Evolutionary conservation across 73 alveolate genomes (phyloP).

Genomic region (Symbiodinium pilosum): DNA sequence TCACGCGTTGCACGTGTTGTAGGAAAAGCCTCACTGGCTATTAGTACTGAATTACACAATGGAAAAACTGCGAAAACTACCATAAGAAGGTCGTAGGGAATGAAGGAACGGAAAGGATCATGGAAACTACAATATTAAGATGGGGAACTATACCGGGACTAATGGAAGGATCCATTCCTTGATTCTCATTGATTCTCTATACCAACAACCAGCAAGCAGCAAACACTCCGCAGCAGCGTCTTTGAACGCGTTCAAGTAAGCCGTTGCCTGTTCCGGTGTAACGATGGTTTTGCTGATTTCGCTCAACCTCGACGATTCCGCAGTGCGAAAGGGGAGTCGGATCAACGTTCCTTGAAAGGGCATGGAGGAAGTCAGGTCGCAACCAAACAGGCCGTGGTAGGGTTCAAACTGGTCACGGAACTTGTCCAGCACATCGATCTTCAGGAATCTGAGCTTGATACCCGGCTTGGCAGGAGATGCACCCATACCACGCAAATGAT

Average conservation of each 20-base stretch:
- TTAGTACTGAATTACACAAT: too few species aligned
- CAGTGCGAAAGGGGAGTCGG: conserved; percentile 66
- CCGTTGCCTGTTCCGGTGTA: conserved; percentile 49
- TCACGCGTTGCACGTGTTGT: conserved; percentile 52
- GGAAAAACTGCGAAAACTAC: too few species aligned
- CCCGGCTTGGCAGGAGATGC: conserved; percentile 91
- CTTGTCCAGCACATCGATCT: conserved; percentile 83
- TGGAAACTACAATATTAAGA: too few species aligned
- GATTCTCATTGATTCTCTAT: too few species aligned
- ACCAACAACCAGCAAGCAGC: too few species aligned
- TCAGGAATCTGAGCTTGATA: conserved; percentile 60
- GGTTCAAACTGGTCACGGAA: conserved; percentile 87
- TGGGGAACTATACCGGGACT: too few species aligned
- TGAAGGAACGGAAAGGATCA: too few species aligned
- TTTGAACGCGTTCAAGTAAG: conserved; percentile 32
- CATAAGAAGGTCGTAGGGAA: too few species aligned
- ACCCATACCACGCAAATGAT: conserved; percentile 76
- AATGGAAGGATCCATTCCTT: too few species aligned
- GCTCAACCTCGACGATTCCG: conserved; percentile 68
- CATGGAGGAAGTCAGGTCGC: conserved; percentile 28
- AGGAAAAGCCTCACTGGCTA: too few species aligned
- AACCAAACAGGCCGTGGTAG: conserved; percentile 82
- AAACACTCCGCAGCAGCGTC: conserved; percentile 88
- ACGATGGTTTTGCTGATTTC: conserved; percentile 73
- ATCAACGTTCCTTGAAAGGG: conserved; percentile 47